Conservation (phyloP, 352 stramenopile species). For the Phytophthora pini region DNA sequence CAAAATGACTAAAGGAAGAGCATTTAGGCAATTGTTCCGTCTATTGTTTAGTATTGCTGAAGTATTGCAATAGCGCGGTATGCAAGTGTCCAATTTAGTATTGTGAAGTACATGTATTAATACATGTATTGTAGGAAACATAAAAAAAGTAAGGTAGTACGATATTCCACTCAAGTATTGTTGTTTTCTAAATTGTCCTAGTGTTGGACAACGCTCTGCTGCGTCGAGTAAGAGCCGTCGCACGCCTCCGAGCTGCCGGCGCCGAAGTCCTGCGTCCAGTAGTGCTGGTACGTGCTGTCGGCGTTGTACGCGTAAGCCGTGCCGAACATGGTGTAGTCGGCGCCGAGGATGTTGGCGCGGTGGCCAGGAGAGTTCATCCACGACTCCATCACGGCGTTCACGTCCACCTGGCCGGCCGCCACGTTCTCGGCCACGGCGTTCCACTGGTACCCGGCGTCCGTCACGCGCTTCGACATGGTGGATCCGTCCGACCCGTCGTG, state of each 20-base stretch:
- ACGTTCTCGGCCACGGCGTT: constrained; percentile 40
- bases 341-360: constrained; percentile 32
- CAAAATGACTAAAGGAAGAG: too few species aligned
- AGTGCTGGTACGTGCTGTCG: constrained; percentile 37
- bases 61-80: too few species aligned
- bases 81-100: too few species aligned
- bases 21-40: too few species aligned
- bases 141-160: too few species aligned
- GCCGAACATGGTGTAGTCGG: constrained; percentile 42
- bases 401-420: constrained; percentile 32
- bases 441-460: constrained; percentile 47
- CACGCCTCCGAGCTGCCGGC: constrained; percentile 29
- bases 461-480: constrained; percentile 41
- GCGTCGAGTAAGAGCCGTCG: constrained; percentile 16
- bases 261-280: constrained; percentile 63
- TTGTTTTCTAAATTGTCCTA: not conserved
- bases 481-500: constrained; percentile 49
- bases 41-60: too few species aligned
- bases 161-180: too few species aligned
- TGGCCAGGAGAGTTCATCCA: constrained; percentile 37
- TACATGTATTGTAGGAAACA: too few species aligned
- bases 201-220: not conserved
- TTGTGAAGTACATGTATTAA: too few species aligned
- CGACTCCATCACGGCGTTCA: constrained; percentile 35
- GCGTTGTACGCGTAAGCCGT: constrained; percentile 38